Evolutionary conservation across 345 rosid species (phyloP), one percentile per base, ranked within the genome.

Genomic region (Aurinia saxatilis): DNA sequence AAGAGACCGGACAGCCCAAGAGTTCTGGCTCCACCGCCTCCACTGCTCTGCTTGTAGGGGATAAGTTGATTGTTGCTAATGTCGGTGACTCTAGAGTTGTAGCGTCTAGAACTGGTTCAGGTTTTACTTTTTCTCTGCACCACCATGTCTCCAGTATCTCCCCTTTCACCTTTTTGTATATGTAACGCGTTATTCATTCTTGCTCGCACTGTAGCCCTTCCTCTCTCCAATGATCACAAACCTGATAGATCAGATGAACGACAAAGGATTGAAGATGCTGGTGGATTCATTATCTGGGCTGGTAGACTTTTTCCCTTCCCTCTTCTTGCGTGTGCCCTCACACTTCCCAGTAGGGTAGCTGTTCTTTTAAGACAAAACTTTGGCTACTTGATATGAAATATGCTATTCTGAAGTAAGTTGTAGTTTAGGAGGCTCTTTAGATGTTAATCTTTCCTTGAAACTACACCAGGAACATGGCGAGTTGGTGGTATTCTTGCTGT

Each of bases 401-500:
- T 0, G 8, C 0, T 19, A 14, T 10, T 4, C 11, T 40, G 10
- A 10, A 50, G 36, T 30, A 11, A 1, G 14, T 55, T n/a, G 18
- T 34, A 31, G 15, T 37, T 36, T 16, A 5, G 18, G 18, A 45
- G 9, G 48, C 15, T 10, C 4, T 34, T 34, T 23, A 33, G 7
- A 34, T 65, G 35, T 10, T 34, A 34, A 1, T 65, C 0, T 0
- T 10, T 33, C 8, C 16, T 12, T 55, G 23, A 34, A 62, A 56
- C n/a, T 39, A 18, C 37, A 21, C 13, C 52, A 93, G 99, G 99
- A 63, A 93, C 99, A n/a, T 93, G 99, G 99, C 83, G 99, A 68
- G 97, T 93, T 61, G 99, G 99, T 53, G 99, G 99, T 7, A 96
- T 93, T 55, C 99, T 93, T 71, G 99, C 97, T 0, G 97, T 93